A percentile compares a stretch with the other conserved stretches of the same genome.
Evolutionary conservation across 2,329 filamentous ascomycete genomes (phyloP).

Genomic region (Chaetoscypha palmicola): DNA sequence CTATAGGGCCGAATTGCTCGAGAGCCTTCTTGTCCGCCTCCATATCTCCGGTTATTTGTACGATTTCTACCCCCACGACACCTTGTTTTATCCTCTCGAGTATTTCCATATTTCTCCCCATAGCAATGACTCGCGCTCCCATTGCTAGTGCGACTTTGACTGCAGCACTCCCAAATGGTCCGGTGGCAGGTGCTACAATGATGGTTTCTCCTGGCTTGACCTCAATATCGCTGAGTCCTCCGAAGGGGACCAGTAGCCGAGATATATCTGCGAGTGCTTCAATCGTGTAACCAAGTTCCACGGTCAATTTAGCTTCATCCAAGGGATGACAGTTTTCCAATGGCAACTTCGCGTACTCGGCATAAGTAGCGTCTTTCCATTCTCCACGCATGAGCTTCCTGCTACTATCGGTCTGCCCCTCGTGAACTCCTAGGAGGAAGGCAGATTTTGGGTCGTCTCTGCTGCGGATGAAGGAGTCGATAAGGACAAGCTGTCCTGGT

Average conservation of each 20-base stretch:
- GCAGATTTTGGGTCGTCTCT: conserved; percentile 30
- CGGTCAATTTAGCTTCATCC: conserved; percentile 28
- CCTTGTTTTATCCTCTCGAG: conserved; percentile 34
- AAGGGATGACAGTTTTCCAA: conserved; percentile 33
- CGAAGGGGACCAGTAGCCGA: conserved; percentile 33
- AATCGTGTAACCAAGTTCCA: conserved; percentile 13
- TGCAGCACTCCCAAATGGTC: conserved; percentile 37
- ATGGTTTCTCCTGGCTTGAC: conserved; percentile 39
- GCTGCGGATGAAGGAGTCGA: conserved; percentile 31
- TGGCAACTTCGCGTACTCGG: conserved; percentile 33
- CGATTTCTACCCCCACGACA: conserved; percentile 32
- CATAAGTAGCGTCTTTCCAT: conserved; percentile 31
- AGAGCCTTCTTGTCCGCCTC: conserved; percentile 10
- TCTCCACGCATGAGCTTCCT: conserved; percentile 28
- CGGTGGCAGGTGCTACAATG: conserved; percentile 40
- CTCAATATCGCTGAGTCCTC: conserved; percentile 38
- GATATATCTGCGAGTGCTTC: conserved; percentile 8
- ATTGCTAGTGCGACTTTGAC: conserved; percentile 40
- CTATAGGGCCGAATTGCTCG: conserved; percentile 29
- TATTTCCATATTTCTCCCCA: conserved; percentile 35
- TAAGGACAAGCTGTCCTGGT: conserved; percentile 32
- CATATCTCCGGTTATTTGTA: conserved; percentile 38
- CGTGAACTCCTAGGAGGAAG: conserved; percentile 30
- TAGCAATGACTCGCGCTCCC: conserved; percentile 43
- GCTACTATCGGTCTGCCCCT: conserved; percentile 22